phyloP scores from a whole-genome alignment of 1,284 basidiomycete species.

The Sanghuangporus baumii region DNA sequence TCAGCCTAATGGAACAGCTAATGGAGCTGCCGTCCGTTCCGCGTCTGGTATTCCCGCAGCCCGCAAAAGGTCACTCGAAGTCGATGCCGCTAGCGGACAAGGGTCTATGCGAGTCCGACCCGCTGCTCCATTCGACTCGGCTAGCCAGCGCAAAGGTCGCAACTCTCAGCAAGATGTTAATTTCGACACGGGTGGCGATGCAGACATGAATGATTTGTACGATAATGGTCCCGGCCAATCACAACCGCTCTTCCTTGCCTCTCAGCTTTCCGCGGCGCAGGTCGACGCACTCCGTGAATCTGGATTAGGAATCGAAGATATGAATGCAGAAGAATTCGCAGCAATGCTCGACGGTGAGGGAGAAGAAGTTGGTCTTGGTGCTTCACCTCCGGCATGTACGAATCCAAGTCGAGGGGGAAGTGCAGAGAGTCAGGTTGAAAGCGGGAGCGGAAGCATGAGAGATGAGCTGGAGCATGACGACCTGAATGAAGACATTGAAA shows the following conservation, averaged over 20 bases:
- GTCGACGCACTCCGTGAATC: slow-evolving; percentile 46
- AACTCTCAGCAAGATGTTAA: background rate
- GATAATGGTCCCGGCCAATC: slow-evolving; percentile 28
- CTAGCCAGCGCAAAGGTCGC: background rate
- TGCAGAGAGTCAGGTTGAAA: background rate
- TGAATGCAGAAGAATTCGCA: slow-evolving; percentile 56
- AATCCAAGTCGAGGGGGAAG: background rate
- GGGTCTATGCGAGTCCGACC: background rate
- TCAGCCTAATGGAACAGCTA: slow-evolving; percentile 14
- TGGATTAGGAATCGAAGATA: slow-evolving; percentile 58
- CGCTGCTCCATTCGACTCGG: background rate
- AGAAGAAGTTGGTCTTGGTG: slow-evolving; percentile 41
- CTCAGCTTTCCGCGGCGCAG: slow-evolving; percentile 53
- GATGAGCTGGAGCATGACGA: slow-evolving; percentile 10
- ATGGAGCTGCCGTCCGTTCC: background rate
- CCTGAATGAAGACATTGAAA: slow-evolving; percentile 3
- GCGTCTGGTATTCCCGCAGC: slow-evolving; percentile 4
- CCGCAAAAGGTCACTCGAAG: slow-evolving; percentile 9
- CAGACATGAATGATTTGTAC: slow-evolving; percentile 16
- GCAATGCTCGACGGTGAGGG: slow-evolving; percentile 62
- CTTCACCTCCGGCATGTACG: background rate
- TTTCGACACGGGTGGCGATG: background rate
- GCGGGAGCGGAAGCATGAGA: background rate
- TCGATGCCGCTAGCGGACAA: background rate
- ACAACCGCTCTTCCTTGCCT: slow-evolving; percentile 59